Evolutionary conservation across 768 basidiomycete species (phyloP).

Genomic region (Piloderma croceum): DNA sequence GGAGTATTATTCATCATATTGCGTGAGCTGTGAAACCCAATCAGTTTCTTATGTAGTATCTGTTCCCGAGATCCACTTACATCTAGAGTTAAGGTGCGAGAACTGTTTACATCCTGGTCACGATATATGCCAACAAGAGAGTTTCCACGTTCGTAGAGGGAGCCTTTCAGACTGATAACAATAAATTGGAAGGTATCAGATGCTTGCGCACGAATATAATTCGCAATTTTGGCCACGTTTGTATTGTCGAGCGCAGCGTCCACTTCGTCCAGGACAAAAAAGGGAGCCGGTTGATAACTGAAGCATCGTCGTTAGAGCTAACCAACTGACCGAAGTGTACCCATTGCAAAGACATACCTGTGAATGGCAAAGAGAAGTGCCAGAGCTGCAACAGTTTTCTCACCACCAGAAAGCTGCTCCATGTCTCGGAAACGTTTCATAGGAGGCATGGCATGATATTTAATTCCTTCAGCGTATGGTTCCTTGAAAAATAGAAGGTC

Average conservation of each 20-base stretch:
- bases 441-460: slow-evolving; percentile 99
- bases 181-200: slow-evolving; percentile 90
- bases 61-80: slow-evolving; percentile 35
- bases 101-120: slow-evolving; percentile 91
- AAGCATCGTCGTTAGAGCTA: background rate
- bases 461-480: slow-evolving; percentile 84
- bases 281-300: slow-evolving; percentile 94
- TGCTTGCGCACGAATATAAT: slow-evolving; percentile 83
- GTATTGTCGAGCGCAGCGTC: slow-evolving; percentile 98
- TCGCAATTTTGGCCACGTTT: slow-evolving; percentile 94
- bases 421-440: slow-evolving; percentile 99
- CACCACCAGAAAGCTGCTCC: slow-evolving; percentile 97
- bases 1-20: slow-evolving; percentile 47
- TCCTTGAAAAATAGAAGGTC: slow-evolving; percentile 42
- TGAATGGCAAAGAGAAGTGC: slow-evolving; percentile 96
- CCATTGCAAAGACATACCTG: too few relatives aligned
- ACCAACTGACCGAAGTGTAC: too few relatives aligned
- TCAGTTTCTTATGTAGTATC: slow-evolving; percentile 1
- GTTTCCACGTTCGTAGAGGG: slow-evolving; percentile 84
- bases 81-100: slow-evolving; percentile 86
- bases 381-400: slow-evolving; percentile 97
- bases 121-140: slow-evolving; percentile 92
- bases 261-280: slow-evolving; percentile 98
- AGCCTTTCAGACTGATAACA: slow-evolving; percentile 94
- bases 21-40: slow-evolving; percentile 40